A percentile compares a stretch with the other conserved stretches of the same genome.
phyloP scores from a whole-genome alignment of 192 early-diverging fungal species.

The Geosiphon pyriformis region DNA sequence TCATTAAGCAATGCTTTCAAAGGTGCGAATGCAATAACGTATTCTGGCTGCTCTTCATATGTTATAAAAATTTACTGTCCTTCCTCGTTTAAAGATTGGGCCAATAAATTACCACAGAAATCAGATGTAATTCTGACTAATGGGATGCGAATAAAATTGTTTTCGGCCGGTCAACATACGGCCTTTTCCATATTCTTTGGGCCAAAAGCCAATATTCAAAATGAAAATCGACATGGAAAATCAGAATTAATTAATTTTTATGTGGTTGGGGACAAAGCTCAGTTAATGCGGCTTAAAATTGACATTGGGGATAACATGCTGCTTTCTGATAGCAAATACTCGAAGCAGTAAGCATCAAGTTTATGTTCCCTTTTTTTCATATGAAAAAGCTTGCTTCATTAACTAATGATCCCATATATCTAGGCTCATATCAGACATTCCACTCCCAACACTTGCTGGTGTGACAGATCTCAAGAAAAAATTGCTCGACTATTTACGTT shows the following conservation, averaged over 20 bases:
- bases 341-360: conserved; percentile 4
- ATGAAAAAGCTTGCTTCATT: not conserved
- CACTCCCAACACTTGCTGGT: conserved; percentile 24
- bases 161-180: conserved; percentile 22
- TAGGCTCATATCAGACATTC: not conserved
- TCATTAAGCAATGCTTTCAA: conserved; percentile 24
- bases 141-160: conserved; percentile 32
- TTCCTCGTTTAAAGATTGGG: conserved; percentile 29
- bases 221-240: conserved; percentile 9
- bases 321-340: not conserved
- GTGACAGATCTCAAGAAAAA: conserved; percentile 24
- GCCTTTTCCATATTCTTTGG: conserved; percentile 37
- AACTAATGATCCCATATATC: not conserved
- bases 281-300: conserved; percentile 29
- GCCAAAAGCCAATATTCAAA: conserved; percentile 25
- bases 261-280: conserved; percentile 24
- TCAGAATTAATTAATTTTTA: conserved; percentile 25
- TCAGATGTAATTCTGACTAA: conserved; percentile 37
- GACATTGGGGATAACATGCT: conserved; percentile 34
- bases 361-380: not conserved
- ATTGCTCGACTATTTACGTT: conserved; percentile 13
- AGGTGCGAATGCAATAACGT: too few relatives aligned
- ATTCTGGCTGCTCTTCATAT: too few relatives aligned
- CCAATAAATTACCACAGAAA: conserved; percentile 15
- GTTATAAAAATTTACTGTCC: too few relatives aligned